A percentile compares a stretch with the other conserved stretches of the same genome.
Evolutionary conservation across 495 filamentous ascomycete genomes (phyloP).

Genomic region (Podospora bellae-mahoneyi): DNA sequence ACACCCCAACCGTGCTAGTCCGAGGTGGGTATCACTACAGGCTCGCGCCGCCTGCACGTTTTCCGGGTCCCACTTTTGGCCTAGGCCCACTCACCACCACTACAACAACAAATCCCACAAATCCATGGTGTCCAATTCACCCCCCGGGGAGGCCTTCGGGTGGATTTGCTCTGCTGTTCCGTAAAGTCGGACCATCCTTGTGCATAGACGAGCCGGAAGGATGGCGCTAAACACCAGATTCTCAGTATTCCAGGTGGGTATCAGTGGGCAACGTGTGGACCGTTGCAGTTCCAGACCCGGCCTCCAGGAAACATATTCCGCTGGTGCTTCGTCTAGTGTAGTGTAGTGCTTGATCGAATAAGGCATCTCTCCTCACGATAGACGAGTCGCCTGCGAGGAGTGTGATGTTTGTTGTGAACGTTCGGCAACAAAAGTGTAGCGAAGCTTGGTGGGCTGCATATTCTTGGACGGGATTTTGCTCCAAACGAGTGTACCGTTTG

Average conservation of each 20-base stretch:
- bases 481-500: neutral
- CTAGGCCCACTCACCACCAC: constrained; percentile 7
- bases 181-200: constrained; percentile 1
- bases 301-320: constrained; percentile 5
- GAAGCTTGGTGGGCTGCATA: neutral
- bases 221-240: neutral
- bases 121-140: neutral
- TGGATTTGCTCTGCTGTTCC: neutral
- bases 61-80: constrained; percentile 10
- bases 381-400: neutral
- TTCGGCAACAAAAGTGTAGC: neutral
- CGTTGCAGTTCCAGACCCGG: neutral
- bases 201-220: constrained; percentile 4
- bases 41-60: constrained; percentile 21
- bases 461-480: neutral
- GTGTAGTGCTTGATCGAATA: neutral
- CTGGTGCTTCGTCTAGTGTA: neutral
- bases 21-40: constrained; percentile 9
- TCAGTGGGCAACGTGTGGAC: neutral
- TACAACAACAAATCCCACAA: neutral
- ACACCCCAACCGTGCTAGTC: neutral
- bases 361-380: neutral
- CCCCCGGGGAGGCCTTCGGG: neutral
- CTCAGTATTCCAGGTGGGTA: neutral
- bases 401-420: neutral